phyloP scores from a whole-genome alignment of 345 rosid genomes.

The Citrus australasica region DNA sequence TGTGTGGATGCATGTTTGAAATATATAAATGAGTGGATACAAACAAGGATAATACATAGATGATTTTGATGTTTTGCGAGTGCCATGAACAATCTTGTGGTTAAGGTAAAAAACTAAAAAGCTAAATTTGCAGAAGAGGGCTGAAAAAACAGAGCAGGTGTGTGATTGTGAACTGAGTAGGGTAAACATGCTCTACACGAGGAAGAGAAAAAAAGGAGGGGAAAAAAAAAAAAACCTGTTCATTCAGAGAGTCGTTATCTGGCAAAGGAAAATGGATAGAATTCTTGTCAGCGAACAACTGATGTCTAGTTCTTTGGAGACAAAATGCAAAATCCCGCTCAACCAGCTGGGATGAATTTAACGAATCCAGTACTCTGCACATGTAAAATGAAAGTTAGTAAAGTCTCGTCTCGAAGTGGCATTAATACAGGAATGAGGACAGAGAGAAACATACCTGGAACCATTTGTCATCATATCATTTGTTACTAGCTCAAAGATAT shows the following conservation, averaged over 20 bases:
- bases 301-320: slow-evolving; percentile 50
- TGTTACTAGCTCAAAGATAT: slow-evolving; percentile 84
- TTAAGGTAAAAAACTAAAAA: not conserved
- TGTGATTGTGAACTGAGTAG: not conserved
- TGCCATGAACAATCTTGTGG: not conserved
- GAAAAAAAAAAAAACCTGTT: slow-evolving; percentile 48
- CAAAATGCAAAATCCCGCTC: slow-evolving; percentile 40
- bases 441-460: slow-evolving; percentile 51
- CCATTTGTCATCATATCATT: slow-evolving; percentile 78
- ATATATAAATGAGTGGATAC: not conserved
- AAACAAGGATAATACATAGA: not conserved
- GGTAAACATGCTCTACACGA: not conserved
- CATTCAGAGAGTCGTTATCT: slow-evolving; percentile 55
- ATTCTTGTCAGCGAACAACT: slow-evolving; percentile 51
- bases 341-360: slow-evolving; percentile 28
- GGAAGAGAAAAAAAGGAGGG: not conserved
- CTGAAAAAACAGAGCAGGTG: not conserved
- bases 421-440: slow-evolving; percentile 6
- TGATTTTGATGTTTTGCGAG: not conserved
- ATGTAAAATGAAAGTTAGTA: not conserved
- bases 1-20: not conserved
- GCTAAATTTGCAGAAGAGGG: not conserved
- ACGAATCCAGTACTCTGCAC: slow-evolving; percentile 51
- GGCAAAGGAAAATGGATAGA: slow-evolving; percentile 84
- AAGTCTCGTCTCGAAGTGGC: slow-evolving; percentile 2